Percentiles rank a stretch among this genome's conserved stretches.
Evolutionary conservation across 495 filamentous ascomycete genomes (phyloP).

Genomic region (Cercophora sp.): DNA sequence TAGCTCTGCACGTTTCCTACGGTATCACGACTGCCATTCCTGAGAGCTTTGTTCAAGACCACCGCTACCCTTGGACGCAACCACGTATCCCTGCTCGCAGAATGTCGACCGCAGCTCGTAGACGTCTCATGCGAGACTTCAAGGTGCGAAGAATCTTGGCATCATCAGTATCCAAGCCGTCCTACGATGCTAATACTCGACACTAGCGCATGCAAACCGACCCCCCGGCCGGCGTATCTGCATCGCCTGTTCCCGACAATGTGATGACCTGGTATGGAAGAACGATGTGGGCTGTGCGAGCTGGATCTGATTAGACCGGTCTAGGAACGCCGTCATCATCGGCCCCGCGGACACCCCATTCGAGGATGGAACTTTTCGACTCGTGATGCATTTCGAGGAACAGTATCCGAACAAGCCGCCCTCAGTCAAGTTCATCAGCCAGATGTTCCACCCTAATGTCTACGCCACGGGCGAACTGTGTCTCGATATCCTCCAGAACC

Average conservation of each 20-base stretch:
- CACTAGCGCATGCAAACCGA: conserved; percentile 97
- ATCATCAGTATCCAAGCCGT: conserved; percentile 2
- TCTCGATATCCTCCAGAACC: conserved; percentile 94
- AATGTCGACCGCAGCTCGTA: conserved; percentile 93
- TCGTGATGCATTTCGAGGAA: conserved; percentile 99
- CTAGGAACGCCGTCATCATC: conserved; percentile 98
- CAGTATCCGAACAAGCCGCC: conserved; percentile 98
- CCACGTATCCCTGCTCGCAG: conserved; percentile 15
- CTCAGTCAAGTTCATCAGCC: conserved; percentile 94
- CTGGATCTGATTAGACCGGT: conserved; percentile 1
- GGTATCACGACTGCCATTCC: no score
- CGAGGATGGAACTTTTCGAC: conserved; percentile 94
- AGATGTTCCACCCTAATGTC: conserved; percentile 99
- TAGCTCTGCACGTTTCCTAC: no score
- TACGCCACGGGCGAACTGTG: conserved; percentile 96
- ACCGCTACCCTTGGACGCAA: no score
- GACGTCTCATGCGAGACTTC: conserved; percentile 96
- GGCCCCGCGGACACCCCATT: conserved; percentile 96
- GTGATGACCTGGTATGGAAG: conserved; percentile 91
- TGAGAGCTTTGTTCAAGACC: no score
- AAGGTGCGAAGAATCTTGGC: conserved; percentile 73
- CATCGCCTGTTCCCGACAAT: conserved; percentile 95
- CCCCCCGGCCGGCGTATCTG: conserved; percentile 93
- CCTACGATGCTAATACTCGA: conserved; percentile 17
- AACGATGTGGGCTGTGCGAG: background rate